Evolutionary conservation across 257 asterid species (phyloP).

Genomic region (Petunia secreta): DNA sequence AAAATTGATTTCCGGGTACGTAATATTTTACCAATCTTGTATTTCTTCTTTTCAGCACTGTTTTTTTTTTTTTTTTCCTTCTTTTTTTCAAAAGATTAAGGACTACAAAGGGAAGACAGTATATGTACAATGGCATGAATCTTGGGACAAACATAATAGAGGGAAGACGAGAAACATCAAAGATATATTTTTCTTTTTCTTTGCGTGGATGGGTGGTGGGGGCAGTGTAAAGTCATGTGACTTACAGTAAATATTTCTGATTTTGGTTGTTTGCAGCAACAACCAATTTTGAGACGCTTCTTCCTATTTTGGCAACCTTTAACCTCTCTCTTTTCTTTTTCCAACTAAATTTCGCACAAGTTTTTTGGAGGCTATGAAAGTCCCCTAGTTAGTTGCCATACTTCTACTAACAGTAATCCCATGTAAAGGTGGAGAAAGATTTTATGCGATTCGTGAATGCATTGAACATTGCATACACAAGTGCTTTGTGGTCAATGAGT

Average conservation of each 20-base stretch:
- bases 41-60: background rate
- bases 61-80: background rate
- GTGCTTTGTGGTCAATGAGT: background rate
- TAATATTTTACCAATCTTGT: background rate
- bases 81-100: background rate
- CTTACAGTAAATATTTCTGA: conserved; percentile 1
- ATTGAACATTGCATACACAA: background rate
- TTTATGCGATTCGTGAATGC: background rate
- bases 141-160: conserved; percentile 3
- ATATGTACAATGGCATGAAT: conserved; percentile 12
- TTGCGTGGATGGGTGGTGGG: background rate
- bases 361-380: background rate
- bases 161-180: background rate
- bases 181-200: background rate
- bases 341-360: background rate
- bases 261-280: background rate
- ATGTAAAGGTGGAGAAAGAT: background rate
- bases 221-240: conserved; percentile 24
- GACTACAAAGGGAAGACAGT: background rate
- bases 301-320: conserved; percentile 18
- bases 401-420: background rate
- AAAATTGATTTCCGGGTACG: background rate
- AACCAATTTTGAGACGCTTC: background rate
- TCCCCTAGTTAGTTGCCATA: background rate
- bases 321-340: background rate